These are phyloP conservation scores for Solanum paucissectum DNA, from an alignment of 257 asterid species.

Conservation along the genomic window DNA sequence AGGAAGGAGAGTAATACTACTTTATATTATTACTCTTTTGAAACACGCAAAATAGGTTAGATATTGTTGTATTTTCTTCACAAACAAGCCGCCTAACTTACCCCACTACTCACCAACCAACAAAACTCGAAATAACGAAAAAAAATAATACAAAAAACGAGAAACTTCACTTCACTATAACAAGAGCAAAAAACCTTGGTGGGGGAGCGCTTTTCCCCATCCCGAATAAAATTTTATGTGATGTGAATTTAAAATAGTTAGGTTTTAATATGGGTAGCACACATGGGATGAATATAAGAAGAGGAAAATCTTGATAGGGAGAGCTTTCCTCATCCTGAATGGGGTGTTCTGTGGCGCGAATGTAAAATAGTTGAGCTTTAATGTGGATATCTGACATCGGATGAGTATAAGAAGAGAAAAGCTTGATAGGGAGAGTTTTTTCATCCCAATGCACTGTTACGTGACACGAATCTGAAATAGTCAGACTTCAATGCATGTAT, in stretches of 20 bases:
- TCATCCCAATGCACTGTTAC: accelerated
- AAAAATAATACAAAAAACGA: not conserved
- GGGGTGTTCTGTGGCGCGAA: too few species aligned
- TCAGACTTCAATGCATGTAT: accelerated
- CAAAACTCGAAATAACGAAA: not conserved
- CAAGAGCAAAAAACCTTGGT: not conserved
- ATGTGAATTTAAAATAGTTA: too few species aligned
- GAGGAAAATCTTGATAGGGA: too few species aligned
- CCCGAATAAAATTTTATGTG: not conserved
- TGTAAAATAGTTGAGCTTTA: too few species aligned
- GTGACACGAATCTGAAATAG: accelerated
- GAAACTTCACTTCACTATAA: not conserved
- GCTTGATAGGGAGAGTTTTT: not conserved
- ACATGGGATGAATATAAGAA: accelerated
- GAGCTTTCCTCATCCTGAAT: too few species aligned
- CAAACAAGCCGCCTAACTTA: not conserved
- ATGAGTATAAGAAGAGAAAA: not conserved
- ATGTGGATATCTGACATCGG: too few species aligned
- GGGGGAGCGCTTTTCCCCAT: not conserved
- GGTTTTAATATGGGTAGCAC: too few species aligned
- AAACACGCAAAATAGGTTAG: not conserved
- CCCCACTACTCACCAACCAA: conserved; percentile 7
- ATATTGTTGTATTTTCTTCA: not conserved
- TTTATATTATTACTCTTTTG: not conserved
- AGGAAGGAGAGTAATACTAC: not conserved